phyloP scores from a whole-genome alignment of 1,284 basidiomycete species.

The Wallemia mellicola region DNA sequence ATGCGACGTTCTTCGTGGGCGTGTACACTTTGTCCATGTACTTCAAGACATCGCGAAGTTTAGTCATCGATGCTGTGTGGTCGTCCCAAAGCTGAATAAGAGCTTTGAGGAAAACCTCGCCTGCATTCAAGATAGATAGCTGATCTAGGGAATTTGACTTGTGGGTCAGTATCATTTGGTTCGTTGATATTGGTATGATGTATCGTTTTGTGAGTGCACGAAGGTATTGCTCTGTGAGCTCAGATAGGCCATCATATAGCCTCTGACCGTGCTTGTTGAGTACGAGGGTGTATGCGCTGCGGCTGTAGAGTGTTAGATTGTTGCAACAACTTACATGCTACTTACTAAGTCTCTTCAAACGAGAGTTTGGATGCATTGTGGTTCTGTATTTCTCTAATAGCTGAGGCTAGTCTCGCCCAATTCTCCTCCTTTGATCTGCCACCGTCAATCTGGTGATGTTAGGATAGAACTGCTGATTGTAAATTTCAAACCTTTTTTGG shows the following conservation, averaged over 20 bases:
- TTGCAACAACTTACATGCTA: constrained; percentile 6
- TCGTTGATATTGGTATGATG: constrained; percentile 33
- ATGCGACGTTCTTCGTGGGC: constrained; percentile 34
- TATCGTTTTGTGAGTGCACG: constrained; percentile 42
- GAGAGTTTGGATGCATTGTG: constrained; percentile 76
- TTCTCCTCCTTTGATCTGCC: constrained; percentile 4
- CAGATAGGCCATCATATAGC: constrained; percentile 61
- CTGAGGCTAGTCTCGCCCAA: constrained; percentile 42
- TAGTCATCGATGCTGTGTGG: constrained; percentile 64
- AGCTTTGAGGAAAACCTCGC: constrained; percentile 56
- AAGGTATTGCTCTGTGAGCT: constrained; percentile 54
- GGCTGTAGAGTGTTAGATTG: constrained; percentile 15
- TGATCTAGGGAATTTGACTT: constrained; percentile 8
- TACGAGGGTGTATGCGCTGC: constrained; percentile 81
- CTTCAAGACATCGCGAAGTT: constrained; percentile 24
- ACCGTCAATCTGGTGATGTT: neutral
- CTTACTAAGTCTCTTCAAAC: constrained; percentile 68
- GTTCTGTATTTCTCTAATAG: constrained; percentile 82
- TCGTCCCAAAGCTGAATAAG: constrained; percentile 75
- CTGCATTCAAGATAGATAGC: constrained; percentile 23
- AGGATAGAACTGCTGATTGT: neutral
- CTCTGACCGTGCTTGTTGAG: constrained; percentile 55
- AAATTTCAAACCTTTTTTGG: neutral
- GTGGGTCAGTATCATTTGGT: constrained; percentile 3
- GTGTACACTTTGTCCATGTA: constrained; percentile 67